phyloP scores from a whole-genome alignment of 2,329 filamentous ascomycete genomes.

The Paraphoma sp. region DNA sequence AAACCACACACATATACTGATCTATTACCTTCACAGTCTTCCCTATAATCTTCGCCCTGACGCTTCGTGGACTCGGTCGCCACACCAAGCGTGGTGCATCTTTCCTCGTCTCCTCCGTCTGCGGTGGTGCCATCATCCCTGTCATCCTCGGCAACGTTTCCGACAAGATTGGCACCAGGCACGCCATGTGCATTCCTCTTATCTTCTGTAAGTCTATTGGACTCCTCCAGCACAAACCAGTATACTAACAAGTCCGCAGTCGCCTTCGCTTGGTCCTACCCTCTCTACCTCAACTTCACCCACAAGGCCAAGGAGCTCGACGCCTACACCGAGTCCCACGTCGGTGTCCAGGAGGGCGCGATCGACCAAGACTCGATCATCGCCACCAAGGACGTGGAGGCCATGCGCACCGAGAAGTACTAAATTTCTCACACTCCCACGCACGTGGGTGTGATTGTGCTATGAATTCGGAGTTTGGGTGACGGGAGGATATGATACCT shows the following conservation, averaged over 20 bases:
- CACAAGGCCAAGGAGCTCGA: conserved; percentile 44
- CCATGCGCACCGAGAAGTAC: conserved; percentile 22
- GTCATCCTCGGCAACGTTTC: conserved; percentile 46
- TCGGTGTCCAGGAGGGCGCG: conserved; percentile 31
- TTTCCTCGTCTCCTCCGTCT: conserved; percentile 46
- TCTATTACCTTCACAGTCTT: no score
- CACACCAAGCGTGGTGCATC: conserved; percentile 50
- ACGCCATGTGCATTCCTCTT: conserved; percentile 46
- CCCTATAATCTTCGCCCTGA: conserved; percentile 47
- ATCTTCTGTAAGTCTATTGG: conserved; percentile 27
- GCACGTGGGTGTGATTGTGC: neutral
- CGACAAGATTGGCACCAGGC: conserved; percentile 38
- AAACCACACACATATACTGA: no score
- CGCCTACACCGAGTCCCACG: conserved; percentile 41
- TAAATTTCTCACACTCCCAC: neutral
- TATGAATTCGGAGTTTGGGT: neutral
- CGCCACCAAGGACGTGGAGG: conserved; percentile 33
- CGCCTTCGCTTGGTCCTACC: conserved; percentile 43
- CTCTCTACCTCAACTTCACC: conserved; percentile 44
- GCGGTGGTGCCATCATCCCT: conserved; percentile 45
- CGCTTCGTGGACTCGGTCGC: conserved; percentile 46
- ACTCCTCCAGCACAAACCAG: no score
- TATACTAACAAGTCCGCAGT: conserved; percentile 1
- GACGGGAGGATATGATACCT: neutral
- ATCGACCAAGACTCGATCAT: conserved; percentile 34